Conservation (phyloP, 2,329 filamentous ascomycete genomes). For the Trichophyton verrucosum region DNA sequence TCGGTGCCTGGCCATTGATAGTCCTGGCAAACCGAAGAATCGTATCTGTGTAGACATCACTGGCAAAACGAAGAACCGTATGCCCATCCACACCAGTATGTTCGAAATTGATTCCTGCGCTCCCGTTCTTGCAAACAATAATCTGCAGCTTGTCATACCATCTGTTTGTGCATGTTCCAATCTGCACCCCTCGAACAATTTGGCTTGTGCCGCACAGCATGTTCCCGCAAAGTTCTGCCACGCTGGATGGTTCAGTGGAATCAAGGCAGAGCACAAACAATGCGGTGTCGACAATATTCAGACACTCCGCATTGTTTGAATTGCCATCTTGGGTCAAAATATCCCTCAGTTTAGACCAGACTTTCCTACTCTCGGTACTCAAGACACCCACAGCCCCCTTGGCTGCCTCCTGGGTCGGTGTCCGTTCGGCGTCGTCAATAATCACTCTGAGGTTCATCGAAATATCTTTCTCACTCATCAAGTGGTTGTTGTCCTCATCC, state of each 20-base stretch:
- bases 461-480: slow-evolving; percentile 94
- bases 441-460: slow-evolving; percentile 85
- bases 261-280: slow-evolving; percentile 88
- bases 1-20: slow-evolving; percentile 88
- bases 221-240: slow-evolving; percentile 83
- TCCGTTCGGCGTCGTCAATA: slow-evolving; percentile 77
- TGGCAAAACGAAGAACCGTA: slow-evolving; percentile 90
- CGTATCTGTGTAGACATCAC: slow-evolving; percentile 93
- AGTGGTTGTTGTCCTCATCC: slow-evolving; percentile 84
- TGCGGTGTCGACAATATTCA: slow-evolving; percentile 90
- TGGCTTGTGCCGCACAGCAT: slow-evolving; percentile 95
- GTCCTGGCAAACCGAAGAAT: slow-evolving; percentile 89
- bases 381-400: slow-evolving; percentile 87
- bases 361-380: slow-evolving; percentile 90
- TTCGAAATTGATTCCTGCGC: slow-evolving; percentile 97
- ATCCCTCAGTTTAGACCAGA: slow-evolving; percentile 85
- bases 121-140: slow-evolving; percentile 97
- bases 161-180: slow-evolving; percentile 92
- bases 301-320: slow-evolving; percentile 89
- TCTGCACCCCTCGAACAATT: slow-evolving; percentile 84
- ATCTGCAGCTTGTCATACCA: slow-evolving; percentile 99
- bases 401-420: slow-evolving; percentile 85
- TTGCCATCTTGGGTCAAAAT: slow-evolving; percentile 72
- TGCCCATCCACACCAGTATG: slow-evolving; percentile 97
- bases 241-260: slow-evolving; percentile 71